phyloP scores from a whole-genome alignment of 2,329 filamentous ascomycete genomes.

The Arthroderma sp. region DNA sequence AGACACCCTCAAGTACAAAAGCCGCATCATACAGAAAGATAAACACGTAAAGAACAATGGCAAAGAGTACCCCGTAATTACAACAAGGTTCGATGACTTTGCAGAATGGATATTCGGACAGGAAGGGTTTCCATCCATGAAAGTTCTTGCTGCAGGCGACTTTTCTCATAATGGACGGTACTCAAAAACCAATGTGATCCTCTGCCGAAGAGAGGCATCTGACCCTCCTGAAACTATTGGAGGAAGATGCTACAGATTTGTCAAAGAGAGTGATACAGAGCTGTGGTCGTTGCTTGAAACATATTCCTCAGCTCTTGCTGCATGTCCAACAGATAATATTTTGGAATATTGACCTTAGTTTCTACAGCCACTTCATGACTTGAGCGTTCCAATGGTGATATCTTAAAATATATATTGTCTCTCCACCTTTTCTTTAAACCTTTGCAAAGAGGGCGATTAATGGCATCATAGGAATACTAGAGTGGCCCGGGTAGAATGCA shows the following conservation, averaged over 20 bases:
- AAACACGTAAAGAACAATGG: neutral
- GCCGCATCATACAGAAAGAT: neutral
- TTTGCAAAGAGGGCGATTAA: too few species aligned
- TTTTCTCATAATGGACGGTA: neutral
- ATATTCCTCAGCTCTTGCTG: slow-evolving; percentile 1
- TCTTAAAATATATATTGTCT: slow-evolving; percentile 1
- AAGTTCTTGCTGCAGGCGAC: slow-evolving; percentile 4
- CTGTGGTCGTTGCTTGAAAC: slow-evolving; percentile 1
- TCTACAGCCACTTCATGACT: slow-evolving; percentile 1
- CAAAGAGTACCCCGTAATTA: neutral
- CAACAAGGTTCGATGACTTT: neutral
- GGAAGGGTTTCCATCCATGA: slow-evolving; percentile 2
- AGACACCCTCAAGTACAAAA: slow-evolving; percentile 1
- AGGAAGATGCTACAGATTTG: neutral
- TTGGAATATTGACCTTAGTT: slow-evolving; percentile 1
- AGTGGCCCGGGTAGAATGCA: too few species aligned
- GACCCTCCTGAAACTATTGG: neutral
- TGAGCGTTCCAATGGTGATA: neutral
- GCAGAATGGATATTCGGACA: slow-evolving; percentile 5
- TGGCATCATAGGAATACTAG: too few species aligned
- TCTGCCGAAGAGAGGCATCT: slow-evolving; percentile 1
- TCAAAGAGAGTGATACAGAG: slow-evolving; percentile 1
- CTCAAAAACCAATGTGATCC: neutral
- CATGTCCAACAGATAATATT: slow-evolving; percentile 3
- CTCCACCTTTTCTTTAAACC: neutral